Conservation (phyloP, 2,329 filamentous ascomycete species). For the Fusarium chlamydosporum region DNA sequence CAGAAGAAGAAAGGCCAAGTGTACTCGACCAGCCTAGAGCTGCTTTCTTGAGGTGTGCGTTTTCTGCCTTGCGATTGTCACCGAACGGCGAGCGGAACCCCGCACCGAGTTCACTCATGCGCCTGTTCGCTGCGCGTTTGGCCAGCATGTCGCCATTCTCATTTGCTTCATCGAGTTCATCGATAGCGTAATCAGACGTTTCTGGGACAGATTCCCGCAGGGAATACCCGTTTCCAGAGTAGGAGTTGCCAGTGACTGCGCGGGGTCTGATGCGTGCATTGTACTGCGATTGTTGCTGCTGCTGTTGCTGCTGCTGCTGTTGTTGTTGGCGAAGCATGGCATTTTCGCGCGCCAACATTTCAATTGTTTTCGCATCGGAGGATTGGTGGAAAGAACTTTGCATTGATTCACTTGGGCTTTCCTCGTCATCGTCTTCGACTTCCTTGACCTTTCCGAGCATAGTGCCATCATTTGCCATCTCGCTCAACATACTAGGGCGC, state of each 20-base stretch:
- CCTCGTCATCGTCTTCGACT: conserved; percentile 76
- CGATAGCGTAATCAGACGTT: conserved; percentile 79
- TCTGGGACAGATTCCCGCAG: conserved; percentile 72
- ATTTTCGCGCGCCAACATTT: conserved; percentile 73
- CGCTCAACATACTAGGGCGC: conserved; percentile 80
- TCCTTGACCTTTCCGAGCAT: conserved; percentile 78
- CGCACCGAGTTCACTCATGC: conserved; percentile 71
- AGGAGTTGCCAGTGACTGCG: conserved; percentile 69
- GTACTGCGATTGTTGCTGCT: conserved; percentile 62
- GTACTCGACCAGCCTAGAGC: conserved; percentile 75
- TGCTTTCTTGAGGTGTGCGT: conserved; percentile 70
- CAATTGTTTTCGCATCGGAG: conserved; percentile 73
- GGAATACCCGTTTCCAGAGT: conserved; percentile 70
- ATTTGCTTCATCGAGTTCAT: conserved; percentile 75
- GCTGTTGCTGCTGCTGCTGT: conserved; percentile 51
- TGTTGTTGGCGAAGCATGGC: conserved; percentile 70
- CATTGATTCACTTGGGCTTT: conserved; percentile 66
- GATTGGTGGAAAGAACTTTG: conserved; percentile 67
- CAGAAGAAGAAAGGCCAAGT: conserved; percentile 74
- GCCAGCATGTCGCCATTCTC: conserved; percentile 64
- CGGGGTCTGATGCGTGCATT: conserved; percentile 69
- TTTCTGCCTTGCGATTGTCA: conserved; percentile 75
- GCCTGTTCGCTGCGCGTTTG: conserved; percentile 63
- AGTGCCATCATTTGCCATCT: conserved; percentile 74
- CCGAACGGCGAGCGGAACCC: conserved; percentile 63